These are phyloP conservation scores for Quercus engelmannii DNA, from an alignment of 306 rosid species.

Conservation along the genomic window DNA sequence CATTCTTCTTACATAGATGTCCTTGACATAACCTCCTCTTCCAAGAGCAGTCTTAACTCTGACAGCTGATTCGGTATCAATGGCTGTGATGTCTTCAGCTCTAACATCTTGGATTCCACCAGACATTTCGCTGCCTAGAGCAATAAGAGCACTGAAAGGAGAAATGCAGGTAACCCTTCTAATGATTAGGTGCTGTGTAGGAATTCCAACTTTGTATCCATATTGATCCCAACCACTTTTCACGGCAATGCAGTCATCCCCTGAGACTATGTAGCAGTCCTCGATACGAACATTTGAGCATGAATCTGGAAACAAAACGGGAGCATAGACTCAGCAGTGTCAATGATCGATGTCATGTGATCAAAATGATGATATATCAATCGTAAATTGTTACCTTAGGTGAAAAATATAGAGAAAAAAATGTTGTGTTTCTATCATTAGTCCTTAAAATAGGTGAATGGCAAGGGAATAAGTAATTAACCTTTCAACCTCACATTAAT, in stretches of 20 bases:
- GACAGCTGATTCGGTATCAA: conserved; percentile 54
- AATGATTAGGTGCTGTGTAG: conserved; percentile 42
- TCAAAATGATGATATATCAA: too few relatives aligned
- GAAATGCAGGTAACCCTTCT: conserved; percentile 58
- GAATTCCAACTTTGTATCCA: conserved; percentile 63
- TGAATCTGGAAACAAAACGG: conserved; percentile 51
- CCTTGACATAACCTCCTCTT: conserved; percentile 63
- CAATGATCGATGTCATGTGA: background rate
- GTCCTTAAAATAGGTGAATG: too few relatives aligned
- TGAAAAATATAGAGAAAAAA: too few relatives aligned
- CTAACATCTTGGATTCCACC: conserved; percentile 75
- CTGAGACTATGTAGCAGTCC: conserved; percentile 69
- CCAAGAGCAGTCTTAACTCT: conserved; percentile 64
- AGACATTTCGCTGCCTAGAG: conserved; percentile 87
- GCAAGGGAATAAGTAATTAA: too few relatives aligned
- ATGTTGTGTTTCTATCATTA: too few relatives aligned
- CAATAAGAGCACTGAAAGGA: conserved; percentile 57
- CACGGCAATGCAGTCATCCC: conserved; percentile 64
- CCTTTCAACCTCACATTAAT: background rate
- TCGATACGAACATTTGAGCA: conserved; percentile 42
- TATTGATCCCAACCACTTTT: conserved; percentile 77
- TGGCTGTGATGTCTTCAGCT: conserved; percentile 50
- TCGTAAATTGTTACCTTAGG: too few relatives aligned
- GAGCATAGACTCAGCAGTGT: background rate
- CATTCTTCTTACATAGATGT: conserved; percentile 56